Percentiles rank a stretch among this genome's conserved stretches.
phyloP scores from a whole-genome alignment of 306 rosid species.

The Acmispon strigosus region DNA sequence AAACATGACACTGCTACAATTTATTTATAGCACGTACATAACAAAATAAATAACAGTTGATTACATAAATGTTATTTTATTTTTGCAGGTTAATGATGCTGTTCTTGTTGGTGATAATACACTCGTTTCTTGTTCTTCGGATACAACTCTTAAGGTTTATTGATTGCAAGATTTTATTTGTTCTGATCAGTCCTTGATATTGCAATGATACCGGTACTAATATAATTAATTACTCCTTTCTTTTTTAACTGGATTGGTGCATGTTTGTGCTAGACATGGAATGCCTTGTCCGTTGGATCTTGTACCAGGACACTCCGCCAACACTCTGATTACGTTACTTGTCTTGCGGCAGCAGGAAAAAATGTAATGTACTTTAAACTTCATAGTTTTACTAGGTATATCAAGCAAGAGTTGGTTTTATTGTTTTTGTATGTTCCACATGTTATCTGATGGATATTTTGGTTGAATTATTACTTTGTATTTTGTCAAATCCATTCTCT shows the following conservation, averaged over 20 bases:
- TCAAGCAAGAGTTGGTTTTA: conserved; percentile 25
- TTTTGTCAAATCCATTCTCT: conserved; percentile 48
- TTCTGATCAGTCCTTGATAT: not conserved
- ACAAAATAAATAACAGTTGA: not conserved
- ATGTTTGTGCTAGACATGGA: conserved; percentile 64
- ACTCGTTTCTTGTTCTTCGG: conserved; percentile 97
- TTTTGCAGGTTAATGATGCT: conserved; percentile 86
- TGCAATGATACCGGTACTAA: conserved; percentile 6
- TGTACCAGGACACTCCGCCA: conserved; percentile 83
- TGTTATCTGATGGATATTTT: conserved; percentile 23
- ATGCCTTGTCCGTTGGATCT: conserved; percentile 63
- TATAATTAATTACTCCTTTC: conserved; percentile 10
- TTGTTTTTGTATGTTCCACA: conserved; percentile 1
- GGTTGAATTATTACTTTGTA: conserved; percentile 21
- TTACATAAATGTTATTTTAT: conserved; percentile 21
- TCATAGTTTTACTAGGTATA: conserved; percentile 19
- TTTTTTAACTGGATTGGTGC: not conserved
- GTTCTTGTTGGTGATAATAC: conserved; percentile 83
- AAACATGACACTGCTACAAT: not conserved
- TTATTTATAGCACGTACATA: too few species aligned
- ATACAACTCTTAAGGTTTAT: conserved; percentile 88
- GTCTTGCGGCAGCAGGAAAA: conserved; percentile 85
- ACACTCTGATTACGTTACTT: conserved; percentile 92
- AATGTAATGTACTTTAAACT: conserved; percentile 72
- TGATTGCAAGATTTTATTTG: conserved; percentile 10